Base-by-base conservation (phyloP, 805 yeast genomes). In the Komagataella phaffii region DNA sequence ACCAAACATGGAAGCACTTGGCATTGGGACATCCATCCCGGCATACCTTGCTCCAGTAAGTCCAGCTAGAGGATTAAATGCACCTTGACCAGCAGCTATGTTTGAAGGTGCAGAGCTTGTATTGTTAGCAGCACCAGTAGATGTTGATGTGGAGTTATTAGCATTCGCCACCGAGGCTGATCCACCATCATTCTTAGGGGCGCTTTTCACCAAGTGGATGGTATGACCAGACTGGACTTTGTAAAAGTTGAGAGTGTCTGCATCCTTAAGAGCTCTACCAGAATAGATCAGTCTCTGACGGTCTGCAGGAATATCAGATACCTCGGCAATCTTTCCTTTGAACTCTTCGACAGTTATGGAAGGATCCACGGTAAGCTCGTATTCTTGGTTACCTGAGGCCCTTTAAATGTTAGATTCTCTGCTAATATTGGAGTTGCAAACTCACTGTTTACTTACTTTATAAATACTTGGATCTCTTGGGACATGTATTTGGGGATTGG, bases 31-130 rank as follows among this genome's bases (percentile, higher is more conserved):
- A 49, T 72, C 69, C 59, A 80, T 82, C 1, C 99, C 99, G 2
- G 98, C 97, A 62, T 89, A 93, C 51, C 97, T 79, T 1, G 98
- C 98, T 49, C 96, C 91, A 0, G 98, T 91, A 56, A 91, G 73
- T 56, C 85, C 96, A 8, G 96, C 90, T 60, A 93, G 74, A 44
- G 96, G 95, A 66, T 93, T 88, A 66, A 84, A 87, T 0, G 95
- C 77, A 10, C 91, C 93, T 56, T 80, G 84, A 4, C 99, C 99
- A 2, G 97, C 79, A 3, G 96, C 80, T 49, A 91, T 75, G 61
- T 83, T 87, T 17, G 81, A 65, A n/a, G 97, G 96, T 23, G 59
- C 44, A 17, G 64, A 49, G 14, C 60, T 49, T 8, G 60, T 40
- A 18, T 59, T 51, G 7, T 61, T 51, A 6, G 69, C 56, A 44